These are phyloP conservation scores for Peniophora sp. DNA, from an alignment of 1,284 basidiomycete genomes.

Conservation along the genomic window DNA sequence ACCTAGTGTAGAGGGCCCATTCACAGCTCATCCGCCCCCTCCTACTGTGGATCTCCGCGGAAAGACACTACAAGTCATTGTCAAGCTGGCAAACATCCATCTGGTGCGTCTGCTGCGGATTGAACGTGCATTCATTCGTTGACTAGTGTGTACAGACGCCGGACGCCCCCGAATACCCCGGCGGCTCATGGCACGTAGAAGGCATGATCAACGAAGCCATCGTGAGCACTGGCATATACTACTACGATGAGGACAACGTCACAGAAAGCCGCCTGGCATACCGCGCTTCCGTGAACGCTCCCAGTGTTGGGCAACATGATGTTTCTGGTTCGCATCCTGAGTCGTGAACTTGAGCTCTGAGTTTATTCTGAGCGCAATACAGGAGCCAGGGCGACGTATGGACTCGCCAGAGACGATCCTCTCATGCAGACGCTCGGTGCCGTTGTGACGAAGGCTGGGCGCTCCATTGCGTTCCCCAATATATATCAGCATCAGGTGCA, in stretches of 20 bases:
- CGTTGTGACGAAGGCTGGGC: constrained; percentile 26
- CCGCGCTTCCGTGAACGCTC: background rate
- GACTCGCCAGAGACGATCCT: background rate
- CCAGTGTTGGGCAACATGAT: background rate
- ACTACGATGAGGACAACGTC: background rate
- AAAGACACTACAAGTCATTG: background rate
- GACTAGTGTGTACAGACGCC: too few relatives aligned
- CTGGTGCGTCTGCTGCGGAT: too few relatives aligned
- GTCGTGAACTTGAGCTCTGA: too few relatives aligned
- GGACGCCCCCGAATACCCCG: background rate
- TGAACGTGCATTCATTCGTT: too few relatives aligned
- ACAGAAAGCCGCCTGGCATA: background rate
- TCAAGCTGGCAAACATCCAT: background rate
- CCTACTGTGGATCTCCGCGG: background rate
- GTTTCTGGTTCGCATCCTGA: background rate
- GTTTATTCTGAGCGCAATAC: too few relatives aligned
- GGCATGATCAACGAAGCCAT: constrained; percentile 1
- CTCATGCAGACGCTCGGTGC: constrained; percentile 23
- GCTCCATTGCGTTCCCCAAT: constrained; percentile 37
- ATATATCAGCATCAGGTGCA: constrained; percentile 35
- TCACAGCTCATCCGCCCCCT: background rate
- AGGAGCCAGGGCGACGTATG: too few relatives aligned
- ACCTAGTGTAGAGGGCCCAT: background rate
- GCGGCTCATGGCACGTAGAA: constrained; percentile 1
- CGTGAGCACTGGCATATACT: background rate